Conservation (phyloP, 129 eudicot species). For the Flaveria sonorensis region DNA sequence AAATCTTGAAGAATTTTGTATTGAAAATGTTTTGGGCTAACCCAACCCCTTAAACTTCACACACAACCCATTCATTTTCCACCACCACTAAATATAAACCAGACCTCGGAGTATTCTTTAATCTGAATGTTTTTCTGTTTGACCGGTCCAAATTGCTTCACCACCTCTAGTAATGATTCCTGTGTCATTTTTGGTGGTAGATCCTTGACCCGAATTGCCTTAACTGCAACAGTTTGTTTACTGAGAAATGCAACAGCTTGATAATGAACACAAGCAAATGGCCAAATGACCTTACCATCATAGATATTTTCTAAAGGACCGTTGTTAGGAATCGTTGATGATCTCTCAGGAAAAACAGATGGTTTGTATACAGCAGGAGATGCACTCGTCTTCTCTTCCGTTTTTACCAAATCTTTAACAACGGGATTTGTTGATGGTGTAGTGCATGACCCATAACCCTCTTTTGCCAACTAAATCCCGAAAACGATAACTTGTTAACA, state of each 20-base stretch:
- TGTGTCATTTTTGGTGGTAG: constrained; percentile 33
- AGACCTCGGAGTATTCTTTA: constrained; percentile 36
- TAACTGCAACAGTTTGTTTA: constrained; percentile 29
- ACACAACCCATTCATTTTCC: not conserved
- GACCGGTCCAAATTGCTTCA: constrained; percentile 39
- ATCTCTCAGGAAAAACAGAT: constrained; percentile 20
- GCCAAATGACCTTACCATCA: constrained; percentile 20
- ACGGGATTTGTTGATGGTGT: constrained; percentile 17
- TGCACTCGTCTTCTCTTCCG: not conserved
- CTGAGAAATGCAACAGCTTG: not conserved
- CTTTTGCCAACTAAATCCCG: constrained; percentile 37
- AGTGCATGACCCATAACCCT: constrained; percentile 21
- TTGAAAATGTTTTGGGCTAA: not conserved
- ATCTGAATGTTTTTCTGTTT: constrained; percentile 33
- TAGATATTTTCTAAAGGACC: constrained; percentile 6
- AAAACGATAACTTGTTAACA: not conserved
- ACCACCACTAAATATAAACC: not conserved
- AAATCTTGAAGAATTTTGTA: not conserved
- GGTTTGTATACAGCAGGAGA: constrained; percentile 19
- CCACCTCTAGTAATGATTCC: constrained; percentile 30
- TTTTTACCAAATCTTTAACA: not conserved
- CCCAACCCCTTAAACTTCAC: not conserved
- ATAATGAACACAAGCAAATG: not conserved
- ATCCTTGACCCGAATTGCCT: constrained; percentile 35
- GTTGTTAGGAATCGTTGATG: constrained; percentile 12